Evolutionary conservation across 768 basidiomycete genomes (phyloP).

Genomic region (Mycena venus): DNA sequence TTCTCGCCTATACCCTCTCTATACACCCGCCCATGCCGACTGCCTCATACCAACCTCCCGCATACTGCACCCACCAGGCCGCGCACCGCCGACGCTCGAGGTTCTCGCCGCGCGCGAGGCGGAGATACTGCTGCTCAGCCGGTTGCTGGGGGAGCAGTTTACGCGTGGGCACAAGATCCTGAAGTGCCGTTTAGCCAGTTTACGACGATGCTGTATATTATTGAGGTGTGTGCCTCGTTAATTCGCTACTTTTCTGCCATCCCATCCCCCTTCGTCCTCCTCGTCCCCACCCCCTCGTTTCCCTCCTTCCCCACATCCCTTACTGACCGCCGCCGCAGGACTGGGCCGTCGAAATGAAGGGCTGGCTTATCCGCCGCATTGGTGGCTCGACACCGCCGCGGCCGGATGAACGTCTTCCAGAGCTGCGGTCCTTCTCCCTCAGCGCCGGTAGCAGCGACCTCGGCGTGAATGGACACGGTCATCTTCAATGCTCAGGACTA

Average conservation of each 20-base stretch:
- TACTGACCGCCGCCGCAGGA: slow-evolving; percentile 58
- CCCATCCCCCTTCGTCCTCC: too few relatives aligned
- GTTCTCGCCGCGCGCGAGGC: slow-evolving; percentile 71
- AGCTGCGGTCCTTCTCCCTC: slow-evolving; percentile 81
- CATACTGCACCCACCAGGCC: neutral
- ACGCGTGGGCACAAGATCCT: slow-evolving; percentile 84
- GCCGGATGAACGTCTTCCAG: slow-evolving; percentile 90
- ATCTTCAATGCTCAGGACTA: slow-evolving; percentile 95
- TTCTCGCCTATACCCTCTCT: too few relatives aligned
- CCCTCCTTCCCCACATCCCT: neutral
- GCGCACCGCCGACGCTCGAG: neutral
- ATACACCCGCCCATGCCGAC: too few relatives aligned
- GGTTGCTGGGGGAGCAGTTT: slow-evolving; percentile 89
- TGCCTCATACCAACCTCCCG: too few relatives aligned
- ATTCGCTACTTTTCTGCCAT: neutral
- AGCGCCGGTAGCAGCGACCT: slow-evolving; percentile 85
- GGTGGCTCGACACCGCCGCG: slow-evolving; percentile 87
- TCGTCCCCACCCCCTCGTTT: neutral
- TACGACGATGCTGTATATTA: slow-evolving; percentile 95
- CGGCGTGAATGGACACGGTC: slow-evolving; percentile 89
- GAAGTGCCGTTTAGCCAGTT: slow-evolving; percentile 93
- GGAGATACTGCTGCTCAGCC: slow-evolving; percentile 95
- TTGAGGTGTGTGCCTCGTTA: slow-evolving; percentile 69
- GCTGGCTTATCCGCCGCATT: slow-evolving; percentile 89
- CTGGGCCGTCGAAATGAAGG: slow-evolving; percentile 90